Percentiles rank a stretch among this genome's conserved stretches.
Evolutionary conservation across 352 stramenopile genomes (phyloP).

Genomic region (Aphanomyces astaci): DNA sequence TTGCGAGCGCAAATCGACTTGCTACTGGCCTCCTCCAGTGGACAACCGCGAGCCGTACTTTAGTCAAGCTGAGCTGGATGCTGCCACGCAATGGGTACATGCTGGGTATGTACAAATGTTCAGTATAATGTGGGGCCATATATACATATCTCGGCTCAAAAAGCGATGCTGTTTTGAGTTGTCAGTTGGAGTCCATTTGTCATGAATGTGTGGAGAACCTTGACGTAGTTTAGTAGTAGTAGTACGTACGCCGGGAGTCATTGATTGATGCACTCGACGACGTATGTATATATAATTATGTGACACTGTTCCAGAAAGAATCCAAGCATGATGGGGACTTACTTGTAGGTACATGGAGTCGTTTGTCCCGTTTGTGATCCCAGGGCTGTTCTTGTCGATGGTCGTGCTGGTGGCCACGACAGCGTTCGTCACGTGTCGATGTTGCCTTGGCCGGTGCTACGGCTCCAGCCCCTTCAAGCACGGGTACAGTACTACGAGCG

Average conservation of each 20-base stretch:
- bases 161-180: too few species aligned
- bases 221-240: too few species aligned
- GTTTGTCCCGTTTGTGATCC: slow-evolving; percentile 60
- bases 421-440: slow-evolving; percentile 59
- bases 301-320: too few species aligned
- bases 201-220: too few species aligned
- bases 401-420: slow-evolving; percentile 47
- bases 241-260: too few species aligned
- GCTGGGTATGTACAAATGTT: slow-evolving; percentile 31
- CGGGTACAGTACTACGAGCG: slow-evolving; percentile 29
- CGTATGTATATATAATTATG: too few species aligned
- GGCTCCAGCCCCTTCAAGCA: slow-evolving; percentile 60
- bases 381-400: slow-evolving; percentile 61
- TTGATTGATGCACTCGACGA: too few species aligned
- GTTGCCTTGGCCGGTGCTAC: slow-evolving; percentile 69
- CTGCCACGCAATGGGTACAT: slow-evolving; percentile 58
- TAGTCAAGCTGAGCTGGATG: slow-evolving; percentile 36
- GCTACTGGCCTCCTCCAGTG: slow-evolving; percentile 52
- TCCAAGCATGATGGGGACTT: neutral
- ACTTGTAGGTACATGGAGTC: slow-evolving; percentile 45
- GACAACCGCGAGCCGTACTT: slow-evolving; percentile 37
- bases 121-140: too few species aligned
- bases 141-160: too few species aligned
- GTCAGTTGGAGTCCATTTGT: too few species aligned
- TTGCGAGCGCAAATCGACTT: slow-evolving; percentile 68